phyloP scores from a whole-genome alignment of 306 rosid genomes.

The Amphicarpaea edgeworthii region DNA sequence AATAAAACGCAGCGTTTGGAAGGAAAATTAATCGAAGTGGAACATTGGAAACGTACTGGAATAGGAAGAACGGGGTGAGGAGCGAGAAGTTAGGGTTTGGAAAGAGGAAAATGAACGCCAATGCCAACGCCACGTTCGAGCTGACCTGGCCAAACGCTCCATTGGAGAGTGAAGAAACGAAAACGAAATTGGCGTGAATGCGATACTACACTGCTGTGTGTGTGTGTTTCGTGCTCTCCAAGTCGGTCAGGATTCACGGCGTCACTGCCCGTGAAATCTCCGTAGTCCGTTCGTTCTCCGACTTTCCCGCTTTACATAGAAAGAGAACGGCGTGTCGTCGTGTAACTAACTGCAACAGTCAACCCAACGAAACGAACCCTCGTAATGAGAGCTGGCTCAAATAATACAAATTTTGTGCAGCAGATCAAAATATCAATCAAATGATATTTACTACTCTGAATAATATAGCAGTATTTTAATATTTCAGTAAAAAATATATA shows the following conservation, averaged over 20 bases:
- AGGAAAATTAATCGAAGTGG: background rate
- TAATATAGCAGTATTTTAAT: no score
- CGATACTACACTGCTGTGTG: background rate
- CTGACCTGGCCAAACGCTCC: constrained; percentile 57
- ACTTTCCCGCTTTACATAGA: background rate
- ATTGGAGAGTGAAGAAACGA: constrained; percentile 46
- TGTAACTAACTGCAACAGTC: background rate
- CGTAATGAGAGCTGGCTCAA: no score
- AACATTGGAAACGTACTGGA: constrained; percentile 43
- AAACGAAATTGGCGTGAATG: no score
- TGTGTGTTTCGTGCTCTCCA: background rate
- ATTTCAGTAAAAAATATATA: no score
- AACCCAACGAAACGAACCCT: background rate
- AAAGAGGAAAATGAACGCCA: constrained; percentile 41
- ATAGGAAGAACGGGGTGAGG: constrained; percentile 43
- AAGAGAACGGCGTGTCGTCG: background rate
- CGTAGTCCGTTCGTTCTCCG: background rate
- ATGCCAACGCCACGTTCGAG: constrained; percentile 51
- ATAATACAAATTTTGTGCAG: no score
- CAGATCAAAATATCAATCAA: no score
- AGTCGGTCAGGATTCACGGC: constrained; percentile 9
- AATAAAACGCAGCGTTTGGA: background rate
- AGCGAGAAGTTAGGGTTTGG: constrained; percentile 62
- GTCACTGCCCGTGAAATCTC: background rate
- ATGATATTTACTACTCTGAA: no score